Conservation (phyloP, 306 rosid genomes). For the Ormosia semicastrata region DNA sequence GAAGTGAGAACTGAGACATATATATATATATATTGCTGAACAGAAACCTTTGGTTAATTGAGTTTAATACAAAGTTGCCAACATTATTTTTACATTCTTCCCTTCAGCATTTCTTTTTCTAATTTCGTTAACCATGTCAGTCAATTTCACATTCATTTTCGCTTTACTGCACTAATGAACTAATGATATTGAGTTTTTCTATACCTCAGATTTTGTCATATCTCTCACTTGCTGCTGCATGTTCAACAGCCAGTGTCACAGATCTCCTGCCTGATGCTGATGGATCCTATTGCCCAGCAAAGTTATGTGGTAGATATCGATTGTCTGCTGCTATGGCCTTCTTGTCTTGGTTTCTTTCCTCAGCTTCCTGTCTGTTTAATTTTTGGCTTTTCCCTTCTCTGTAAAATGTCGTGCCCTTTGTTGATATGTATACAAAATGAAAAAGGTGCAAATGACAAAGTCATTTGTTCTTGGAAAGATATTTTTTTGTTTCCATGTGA, state of each 20-base stretch:
- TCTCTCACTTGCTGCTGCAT: conserved; percentile 80
- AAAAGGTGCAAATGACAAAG: conserved; percentile 28
- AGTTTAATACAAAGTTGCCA: not conserved
- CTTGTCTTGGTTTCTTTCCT: conserved; percentile 81
- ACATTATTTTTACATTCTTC: not conserved
- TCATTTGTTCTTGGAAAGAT: conserved; percentile 25
- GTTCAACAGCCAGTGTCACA: conserved; percentile 75
- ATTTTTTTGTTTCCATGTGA: conserved; percentile 15
- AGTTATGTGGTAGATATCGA: conserved; percentile 68
- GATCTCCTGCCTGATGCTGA: conserved; percentile 48
- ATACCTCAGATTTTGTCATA: conserved; percentile 60
- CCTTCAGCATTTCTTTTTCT: not conserved
- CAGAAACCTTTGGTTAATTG: not conserved
- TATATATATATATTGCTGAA: not conserved
- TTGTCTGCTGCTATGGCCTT: conserved; percentile 89
- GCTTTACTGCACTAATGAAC: not conserved
- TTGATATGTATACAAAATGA: conserved; percentile 22
- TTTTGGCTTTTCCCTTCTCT: conserved; percentile 77
- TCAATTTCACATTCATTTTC: conserved; percentile 15
- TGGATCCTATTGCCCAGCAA: conserved; percentile 46
- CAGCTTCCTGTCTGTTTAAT: conserved; percentile 72
- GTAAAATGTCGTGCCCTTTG: conserved; percentile 26
- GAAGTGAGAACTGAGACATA: not conserved
- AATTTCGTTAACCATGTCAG: not conserved
- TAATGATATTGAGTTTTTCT: conserved; percentile 15